A percentile compares a stretch with the other conserved stretches of the same genome.
phyloP scores from a whole-genome alignment of 352 stramenopile species.

The Phytophthora podocarpi region DNA sequence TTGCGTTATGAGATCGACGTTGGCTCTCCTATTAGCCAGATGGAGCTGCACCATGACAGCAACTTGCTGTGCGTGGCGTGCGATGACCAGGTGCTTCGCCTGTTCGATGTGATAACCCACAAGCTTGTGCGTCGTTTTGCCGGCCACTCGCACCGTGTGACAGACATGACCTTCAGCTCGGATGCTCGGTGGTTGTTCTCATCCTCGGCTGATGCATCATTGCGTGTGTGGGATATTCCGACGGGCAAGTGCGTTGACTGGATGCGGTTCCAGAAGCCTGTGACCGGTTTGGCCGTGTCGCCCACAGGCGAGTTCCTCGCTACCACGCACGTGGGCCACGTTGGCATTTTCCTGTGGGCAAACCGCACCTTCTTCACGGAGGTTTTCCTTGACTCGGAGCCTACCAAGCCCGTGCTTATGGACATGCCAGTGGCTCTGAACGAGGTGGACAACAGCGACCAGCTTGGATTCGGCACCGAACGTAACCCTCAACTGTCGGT shows the following conservation, averaged over 20 bases:
- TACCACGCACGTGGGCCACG: conserved; percentile 91
- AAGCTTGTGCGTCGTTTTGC: conserved; percentile 90
- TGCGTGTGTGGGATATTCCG: conserved; percentile 95
- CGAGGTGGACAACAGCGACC: conserved; percentile 77
- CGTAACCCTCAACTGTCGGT: conserved; percentile 53
- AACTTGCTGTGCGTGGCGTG: conserved; percentile 89
- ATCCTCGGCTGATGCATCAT: conserved; percentile 84
- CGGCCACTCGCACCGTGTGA: conserved; percentile 84
- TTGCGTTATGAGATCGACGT: conserved; percentile 74
- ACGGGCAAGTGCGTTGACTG: conserved; percentile 96
- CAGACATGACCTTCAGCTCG: conserved; percentile 88
- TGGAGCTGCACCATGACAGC: conserved; percentile 86
- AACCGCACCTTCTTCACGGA: conserved; percentile 95
- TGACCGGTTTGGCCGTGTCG: conserved; percentile 92
- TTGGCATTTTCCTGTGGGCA: conserved; percentile 96
- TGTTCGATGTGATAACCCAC: conserved; percentile 87
- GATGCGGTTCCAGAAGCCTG: conserved; percentile 92
- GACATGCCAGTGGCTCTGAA: conserved; percentile 92
- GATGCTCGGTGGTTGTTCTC: conserved; percentile 92
- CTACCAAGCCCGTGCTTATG: conserved; percentile 82
- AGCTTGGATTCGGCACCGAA: conserved; percentile 58
- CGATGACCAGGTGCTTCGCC: conserved; percentile 87
- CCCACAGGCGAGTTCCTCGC: conserved; percentile 96
- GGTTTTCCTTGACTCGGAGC: conserved; percentile 83
- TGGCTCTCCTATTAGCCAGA: conserved; percentile 76